These are phyloP conservation scores for Phytopythium litorale DNA, from an alignment of 352 stramenopile species.

Conservation along the genomic window DNA sequence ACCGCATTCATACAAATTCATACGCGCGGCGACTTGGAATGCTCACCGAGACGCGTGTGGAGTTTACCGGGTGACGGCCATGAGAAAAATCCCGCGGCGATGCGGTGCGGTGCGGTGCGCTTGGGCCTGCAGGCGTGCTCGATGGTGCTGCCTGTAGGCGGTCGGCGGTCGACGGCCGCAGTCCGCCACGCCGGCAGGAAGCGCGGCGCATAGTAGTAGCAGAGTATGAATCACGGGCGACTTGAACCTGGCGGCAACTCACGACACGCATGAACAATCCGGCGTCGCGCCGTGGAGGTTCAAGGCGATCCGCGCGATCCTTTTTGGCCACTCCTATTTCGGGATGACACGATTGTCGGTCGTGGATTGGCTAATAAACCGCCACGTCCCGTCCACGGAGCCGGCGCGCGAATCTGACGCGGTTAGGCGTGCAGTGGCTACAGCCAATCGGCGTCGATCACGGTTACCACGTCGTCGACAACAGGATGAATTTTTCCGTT, in stretches of 20 bases:
- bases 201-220: no score
- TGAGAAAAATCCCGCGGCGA: background rate
- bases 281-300: background rate
- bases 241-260: background rate
- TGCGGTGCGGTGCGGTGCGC: background rate
- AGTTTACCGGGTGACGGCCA: background rate
- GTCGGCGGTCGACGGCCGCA: no score
- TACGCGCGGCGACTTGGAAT: background rate
- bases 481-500: background rate
- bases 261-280: no score
- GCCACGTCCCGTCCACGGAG: no score
- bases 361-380: background rate
- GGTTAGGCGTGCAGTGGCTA: background rate
- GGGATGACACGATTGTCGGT: background rate
- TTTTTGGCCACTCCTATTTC: background rate
- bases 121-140: no score
- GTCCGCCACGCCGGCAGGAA: no score
- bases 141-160: no score
- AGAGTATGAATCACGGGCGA: background rate
- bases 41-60: background rate
- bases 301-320: background rate
- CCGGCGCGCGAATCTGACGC: background rate
- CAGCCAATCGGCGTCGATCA: background rate
- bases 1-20: no score
- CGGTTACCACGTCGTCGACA: background rate